Conservation (phyloP, 306 rosid species). For the Leucaena leucocephala region DNA sequence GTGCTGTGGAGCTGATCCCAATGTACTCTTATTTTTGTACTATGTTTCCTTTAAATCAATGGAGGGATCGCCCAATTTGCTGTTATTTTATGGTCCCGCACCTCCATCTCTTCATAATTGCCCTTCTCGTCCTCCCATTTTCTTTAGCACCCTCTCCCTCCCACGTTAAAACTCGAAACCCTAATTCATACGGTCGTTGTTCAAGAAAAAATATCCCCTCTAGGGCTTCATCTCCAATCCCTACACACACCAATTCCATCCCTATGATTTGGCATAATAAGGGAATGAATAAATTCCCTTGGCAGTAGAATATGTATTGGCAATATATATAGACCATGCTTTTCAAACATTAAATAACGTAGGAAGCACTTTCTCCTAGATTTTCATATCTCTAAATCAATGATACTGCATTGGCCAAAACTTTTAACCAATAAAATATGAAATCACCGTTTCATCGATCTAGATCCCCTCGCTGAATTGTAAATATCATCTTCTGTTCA, state of each 20-base stretch:
- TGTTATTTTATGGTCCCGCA: slow-evolving; percentile 50
- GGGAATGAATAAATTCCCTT: slow-evolving; percentile 44
- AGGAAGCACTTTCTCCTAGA: slow-evolving; percentile 33
- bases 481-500: background rate
- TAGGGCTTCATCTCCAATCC: slow-evolving; percentile 40
- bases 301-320: slow-evolving; percentile 17
- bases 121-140: slow-evolving; percentile 42
- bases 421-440: background rate
- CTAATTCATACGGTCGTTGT: slow-evolving; percentile 35
- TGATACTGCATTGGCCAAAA: background rate
- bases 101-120: slow-evolving; percentile 37
- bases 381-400: slow-evolving; percentile 37
- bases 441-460: background rate
- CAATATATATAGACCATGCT: slow-evolving; percentile 23
- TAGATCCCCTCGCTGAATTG: too few species aligned
- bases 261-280: slow-evolving; percentile 33
- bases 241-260: slow-evolving; percentile 38
- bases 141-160: slow-evolving; percentile 40
- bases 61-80: slow-evolving; percentile 35
- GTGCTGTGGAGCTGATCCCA: slow-evolving; percentile 32
- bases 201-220: background rate
- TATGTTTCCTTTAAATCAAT: slow-evolving; percentile 43
- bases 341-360: slow-evolving; percentile 37
- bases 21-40: slow-evolving; percentile 40
- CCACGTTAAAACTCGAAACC: slow-evolving; percentile 28